phyloP scores from a whole-genome alignment of 2,329 filamentous ascomycete species.

The Exophiala sp. region DNA sequence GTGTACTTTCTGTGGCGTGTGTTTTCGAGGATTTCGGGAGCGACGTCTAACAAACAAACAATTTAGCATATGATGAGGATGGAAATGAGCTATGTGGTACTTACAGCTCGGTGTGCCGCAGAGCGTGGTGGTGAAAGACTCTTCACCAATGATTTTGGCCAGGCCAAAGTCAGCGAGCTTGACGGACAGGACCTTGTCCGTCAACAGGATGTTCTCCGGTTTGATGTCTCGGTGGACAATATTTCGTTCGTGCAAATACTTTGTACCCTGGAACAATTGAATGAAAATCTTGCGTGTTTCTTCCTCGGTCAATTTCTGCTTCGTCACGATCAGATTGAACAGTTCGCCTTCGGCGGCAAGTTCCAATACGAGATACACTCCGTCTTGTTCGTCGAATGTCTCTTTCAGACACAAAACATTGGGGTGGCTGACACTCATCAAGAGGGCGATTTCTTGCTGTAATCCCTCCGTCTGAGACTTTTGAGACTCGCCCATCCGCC shows the following conservation, averaged over 20 bases:
- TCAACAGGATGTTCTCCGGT: conserved; percentile 89
- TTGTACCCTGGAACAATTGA: conserved; percentile 89
- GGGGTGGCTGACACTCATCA: conserved; percentile 96
- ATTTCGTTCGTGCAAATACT: conserved; percentile 93
- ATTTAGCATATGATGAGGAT: background rate
- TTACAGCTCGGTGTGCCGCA: conserved; percentile 88
- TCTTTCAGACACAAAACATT: conserved; percentile 91
- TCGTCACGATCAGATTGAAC: conserved; percentile 91
- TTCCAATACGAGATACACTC: conserved; percentile 87
- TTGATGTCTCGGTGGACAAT: conserved; percentile 98
- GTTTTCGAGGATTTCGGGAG: conserved; percentile 88
- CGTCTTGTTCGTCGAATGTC: conserved; percentile 86
- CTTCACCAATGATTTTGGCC: conserved; percentile 97
- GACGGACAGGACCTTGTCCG: conserved; percentile 77
- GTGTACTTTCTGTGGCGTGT: conserved; percentile 82
- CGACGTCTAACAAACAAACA: conserved; percentile 60
- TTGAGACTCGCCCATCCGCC: conserved; percentile 76
- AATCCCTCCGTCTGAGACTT: conserved; percentile 78
- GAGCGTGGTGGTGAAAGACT: conserved; percentile 94
- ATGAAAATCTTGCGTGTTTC: conserved; percentile 84
- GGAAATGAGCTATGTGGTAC: conserved; percentile 31
- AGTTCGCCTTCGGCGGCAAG: conserved; percentile 88
- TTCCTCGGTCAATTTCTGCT: conserved; percentile 78
- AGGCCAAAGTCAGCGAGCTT: conserved; percentile 96
- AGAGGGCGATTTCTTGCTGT: conserved; percentile 91